These are phyloP conservation scores for Arthroderma sp. DNA, from an alignment of 2,329 filamentous ascomycete genomes.

Conservation along the genomic window DNA sequence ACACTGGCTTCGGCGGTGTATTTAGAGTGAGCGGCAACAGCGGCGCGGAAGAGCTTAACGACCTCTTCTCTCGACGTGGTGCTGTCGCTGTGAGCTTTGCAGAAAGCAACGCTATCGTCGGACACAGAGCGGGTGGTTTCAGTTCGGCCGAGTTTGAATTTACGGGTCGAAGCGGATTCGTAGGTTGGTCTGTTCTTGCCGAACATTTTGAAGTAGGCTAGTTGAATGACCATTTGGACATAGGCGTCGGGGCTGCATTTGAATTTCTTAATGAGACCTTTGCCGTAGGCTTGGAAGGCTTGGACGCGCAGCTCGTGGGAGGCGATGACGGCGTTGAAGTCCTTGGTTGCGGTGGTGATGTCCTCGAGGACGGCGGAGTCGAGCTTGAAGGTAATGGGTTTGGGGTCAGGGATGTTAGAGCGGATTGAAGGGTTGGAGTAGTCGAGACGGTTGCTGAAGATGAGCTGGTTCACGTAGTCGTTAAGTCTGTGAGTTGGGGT, in stretches of 20 bases:
- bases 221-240: constrained; percentile 96
- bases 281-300: constrained; percentile 93
- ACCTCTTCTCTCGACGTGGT: constrained; percentile 49
- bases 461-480: constrained; percentile 82
- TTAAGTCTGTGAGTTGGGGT: constrained; percentile 93
- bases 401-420: constrained; percentile 71
- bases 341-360: constrained; percentile 61
- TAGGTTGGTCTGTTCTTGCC: constrained; percentile 96
- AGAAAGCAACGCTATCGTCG: constrained; percentile 84
- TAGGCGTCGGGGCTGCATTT: constrained; percentile 95
- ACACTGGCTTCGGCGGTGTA: constrained; percentile 85
- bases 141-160: constrained; percentile 91
- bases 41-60: constrained; percentile 65
- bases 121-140: constrained; percentile 90
- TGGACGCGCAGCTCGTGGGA: constrained; percentile 87
- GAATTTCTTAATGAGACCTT: constrained; percentile 98
- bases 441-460: constrained; percentile 89
- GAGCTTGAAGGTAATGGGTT: constrained; percentile 63
- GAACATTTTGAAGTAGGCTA: constrained; percentile 98
- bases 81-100: constrained; percentile 67
- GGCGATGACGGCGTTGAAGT: constrained; percentile 71
- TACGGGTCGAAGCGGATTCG: constrained; percentile 85
- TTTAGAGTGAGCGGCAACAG: constrained; percentile 67
- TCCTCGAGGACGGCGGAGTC: constrained; percentile 60
- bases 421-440: constrained; percentile 66